Base-by-base conservation (phyloP, 164 flowering plant genomes). In the Tetrastigma voinierianum region DNA sequence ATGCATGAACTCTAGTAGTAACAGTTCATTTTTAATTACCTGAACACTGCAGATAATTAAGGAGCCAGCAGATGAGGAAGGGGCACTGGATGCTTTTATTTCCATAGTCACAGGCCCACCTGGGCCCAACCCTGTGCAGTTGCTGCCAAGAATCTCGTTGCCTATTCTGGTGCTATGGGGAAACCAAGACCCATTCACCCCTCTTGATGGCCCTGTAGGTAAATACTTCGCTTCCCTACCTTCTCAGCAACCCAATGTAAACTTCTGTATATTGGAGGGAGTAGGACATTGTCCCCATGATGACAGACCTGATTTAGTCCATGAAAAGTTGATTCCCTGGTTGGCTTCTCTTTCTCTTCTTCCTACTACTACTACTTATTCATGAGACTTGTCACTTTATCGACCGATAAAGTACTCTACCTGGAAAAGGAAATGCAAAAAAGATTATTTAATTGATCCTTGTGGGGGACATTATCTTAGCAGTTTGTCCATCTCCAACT, bases 251-350 rank as follows among this genome's bases (percentile, higher is more conserved):
- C 68, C 90, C 48, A 86, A 89, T 70, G 64, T 94, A 12, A 80
- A 68, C 67, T 86, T 94, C 25, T 76, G 15, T 59, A 72, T 91
- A 10, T 66, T 94, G 62, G 80, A 86, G 77, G 95, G 92, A 12
- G 97, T 89, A 16, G 98, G 98, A 51, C 97, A 94, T 61, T 91
- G 97, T 62, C 98, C 97, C 21, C 98, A 91, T 72, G 98, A 94
- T 75, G 98, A 94, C 74, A 84, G 87, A 72, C 97, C 98, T 61
- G 90, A 84, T 2, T 69, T 89, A 32, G 96, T 94, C 59, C 98
- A 91, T 64, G 85, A 79, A 64, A 85, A 81, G 70, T 66, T 94
- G 69, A 88, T 94, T 53, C 98, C 98, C 17, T 94, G 97, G 98
- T 73, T 94, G 68, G 81, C 84, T 62, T 14, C 46, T 52, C 83